phyloP scores from a whole-genome alignment of 225 moss, liverwort and hornwort genomes.

The Marchantia paleacea region DNA sequence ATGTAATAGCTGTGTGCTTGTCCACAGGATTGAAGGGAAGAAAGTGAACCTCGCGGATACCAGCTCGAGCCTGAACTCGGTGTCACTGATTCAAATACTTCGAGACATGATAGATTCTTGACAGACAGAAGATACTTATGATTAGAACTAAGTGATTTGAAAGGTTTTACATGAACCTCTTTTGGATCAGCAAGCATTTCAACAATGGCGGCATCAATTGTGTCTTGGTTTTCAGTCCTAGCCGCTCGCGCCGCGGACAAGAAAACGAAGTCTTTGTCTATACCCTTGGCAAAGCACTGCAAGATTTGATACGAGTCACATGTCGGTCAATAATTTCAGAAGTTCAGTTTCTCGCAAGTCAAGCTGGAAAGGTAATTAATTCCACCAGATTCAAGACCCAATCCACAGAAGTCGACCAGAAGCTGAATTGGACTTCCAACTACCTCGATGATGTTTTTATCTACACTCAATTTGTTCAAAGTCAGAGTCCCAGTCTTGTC shows the following conservation, averaged over 20 bases:
- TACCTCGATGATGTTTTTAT: neutral
- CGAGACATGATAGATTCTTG: no score
- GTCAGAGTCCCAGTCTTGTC: neutral
- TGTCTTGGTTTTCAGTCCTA: conserved; percentile 50
- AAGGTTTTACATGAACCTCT: conserved; percentile 15
- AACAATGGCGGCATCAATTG: conserved; percentile 51
- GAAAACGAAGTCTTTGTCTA: conserved; percentile 42
- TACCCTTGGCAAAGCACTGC: conserved; percentile 38
- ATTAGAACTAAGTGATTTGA: neutral
- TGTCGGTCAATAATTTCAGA: neutral
- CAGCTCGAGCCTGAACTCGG: conserved; percentile 16
- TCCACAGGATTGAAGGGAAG: conserved; percentile 38
- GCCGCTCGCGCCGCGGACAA: conserved; percentile 49
- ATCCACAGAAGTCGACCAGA: neutral
- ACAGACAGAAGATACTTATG: no score
- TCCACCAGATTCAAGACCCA: neutral
- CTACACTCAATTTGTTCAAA: no score
- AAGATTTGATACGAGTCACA: neutral
- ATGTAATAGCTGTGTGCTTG: conserved; percentile 41
- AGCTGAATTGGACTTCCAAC: conserved; percentile 52
- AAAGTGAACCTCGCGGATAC: conserved; percentile 38
- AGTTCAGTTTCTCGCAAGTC: neutral
- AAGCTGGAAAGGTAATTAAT: neutral
- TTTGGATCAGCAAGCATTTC: conserved; percentile 50
- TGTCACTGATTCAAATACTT: no score